Conservation (phyloP, 2,329 filamentous ascomycete species). For the Colletotrichum echinochloae region DNA sequence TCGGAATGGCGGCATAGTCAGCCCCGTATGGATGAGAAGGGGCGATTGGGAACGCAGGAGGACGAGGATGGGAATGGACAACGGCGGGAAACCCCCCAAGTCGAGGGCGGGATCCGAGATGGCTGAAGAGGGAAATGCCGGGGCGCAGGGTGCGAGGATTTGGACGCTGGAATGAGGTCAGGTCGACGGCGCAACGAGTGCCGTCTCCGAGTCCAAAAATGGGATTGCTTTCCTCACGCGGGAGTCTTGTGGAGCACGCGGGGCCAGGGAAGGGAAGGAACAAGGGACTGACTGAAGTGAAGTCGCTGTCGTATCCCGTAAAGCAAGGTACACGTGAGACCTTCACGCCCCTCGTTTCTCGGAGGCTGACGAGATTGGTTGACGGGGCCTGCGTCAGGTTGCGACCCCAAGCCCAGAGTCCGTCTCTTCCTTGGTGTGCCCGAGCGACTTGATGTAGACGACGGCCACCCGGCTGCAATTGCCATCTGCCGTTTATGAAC, state of each 20-base stretch:
- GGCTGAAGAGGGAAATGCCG: constrained; percentile 28
- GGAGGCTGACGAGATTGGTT: constrained; percentile 37
- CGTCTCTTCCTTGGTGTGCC: constrained; percentile 35
- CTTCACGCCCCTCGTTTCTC: constrained; percentile 31
- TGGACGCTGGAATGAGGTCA: constrained; percentile 33
- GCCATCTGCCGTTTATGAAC: constrained; percentile 7
- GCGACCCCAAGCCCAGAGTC: constrained; percentile 38
- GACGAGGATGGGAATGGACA: constrained; percentile 9
- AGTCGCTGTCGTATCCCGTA: constrained; percentile 8
- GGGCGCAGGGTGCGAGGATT: constrained; percentile 33
- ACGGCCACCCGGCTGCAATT: constrained; percentile 23
- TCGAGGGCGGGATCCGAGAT: constrained; percentile 27
- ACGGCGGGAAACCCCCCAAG: neutral
- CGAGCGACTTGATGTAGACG: constrained; percentile 28
- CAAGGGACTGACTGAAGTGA: neutral
- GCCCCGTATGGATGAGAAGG: constrained; percentile 6
- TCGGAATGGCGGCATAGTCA: constrained; percentile 23
- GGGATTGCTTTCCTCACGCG: constrained; percentile 16
- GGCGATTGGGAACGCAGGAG: neutral
- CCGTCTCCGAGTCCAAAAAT: constrained; percentile 34
- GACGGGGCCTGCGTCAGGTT: constrained; percentile 35
- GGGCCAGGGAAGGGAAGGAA: neutral
- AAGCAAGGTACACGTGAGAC: constrained; percentile 40
- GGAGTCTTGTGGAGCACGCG: constrained; percentile 1
- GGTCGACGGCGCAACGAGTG: constrained; percentile 21